A percentile compares a stretch with the other conserved stretches of the same genome.
Evolutionary conservation across 2,329 filamentous ascomycete genomes (phyloP).

Genomic region (Colletotrichum sp.): DNA sequence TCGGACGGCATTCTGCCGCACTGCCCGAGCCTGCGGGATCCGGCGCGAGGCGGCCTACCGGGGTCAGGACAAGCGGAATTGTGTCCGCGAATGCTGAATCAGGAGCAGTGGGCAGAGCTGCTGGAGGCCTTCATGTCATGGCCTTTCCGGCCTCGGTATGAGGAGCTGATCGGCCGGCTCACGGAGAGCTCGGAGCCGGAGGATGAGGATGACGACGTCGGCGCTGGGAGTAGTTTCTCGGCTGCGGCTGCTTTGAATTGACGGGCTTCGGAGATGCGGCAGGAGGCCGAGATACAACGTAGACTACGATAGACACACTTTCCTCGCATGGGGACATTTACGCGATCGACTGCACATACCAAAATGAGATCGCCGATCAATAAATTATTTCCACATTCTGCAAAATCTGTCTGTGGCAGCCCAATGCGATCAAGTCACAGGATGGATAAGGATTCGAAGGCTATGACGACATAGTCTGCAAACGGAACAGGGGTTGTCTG

Average conservation of each 20-base stretch:
- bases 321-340: neutral
- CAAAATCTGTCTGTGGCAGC: neutral
- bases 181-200: conserved; percentile 21
- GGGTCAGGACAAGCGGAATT: conserved; percentile 45
- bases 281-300: neutral
- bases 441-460: neutral
- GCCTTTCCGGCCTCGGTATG: conserved; percentile 64
- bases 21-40: conserved; percentile 56
- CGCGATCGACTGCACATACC: neutral
- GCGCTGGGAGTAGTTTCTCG: neutral
- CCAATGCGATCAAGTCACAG: neutral
- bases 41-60: conserved; percentile 49
- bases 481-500: neutral
- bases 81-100: conserved; percentile 53
- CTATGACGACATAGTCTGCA: neutral
- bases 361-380: neutral
- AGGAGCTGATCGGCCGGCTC: conserved; percentile 50
- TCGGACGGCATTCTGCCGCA: conserved; percentile 54
- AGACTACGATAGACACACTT: neutral
- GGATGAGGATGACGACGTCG: conserved; percentile 24
- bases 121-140: conserved; percentile 66
- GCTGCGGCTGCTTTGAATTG: neutral
- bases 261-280: neutral
- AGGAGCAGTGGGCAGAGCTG: conserved; percentile 62
- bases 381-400: neutral